These are phyloP conservation scores for Solanum paucissectum DNA, from an alignment of 257 asterid genomes.

Conservation along the genomic window DNA sequence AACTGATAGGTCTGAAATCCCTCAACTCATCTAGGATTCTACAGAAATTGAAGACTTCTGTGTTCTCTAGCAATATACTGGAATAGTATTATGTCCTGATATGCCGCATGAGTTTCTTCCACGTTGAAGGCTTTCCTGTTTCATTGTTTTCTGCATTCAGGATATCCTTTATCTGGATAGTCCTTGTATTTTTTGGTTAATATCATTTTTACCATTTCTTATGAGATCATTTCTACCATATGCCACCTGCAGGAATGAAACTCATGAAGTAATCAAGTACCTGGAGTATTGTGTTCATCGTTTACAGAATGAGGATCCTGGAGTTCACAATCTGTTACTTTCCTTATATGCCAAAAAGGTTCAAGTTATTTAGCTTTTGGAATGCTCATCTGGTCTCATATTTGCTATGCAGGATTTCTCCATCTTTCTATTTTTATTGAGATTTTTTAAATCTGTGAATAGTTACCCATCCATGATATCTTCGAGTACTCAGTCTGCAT, in stretches of 20 bases:
- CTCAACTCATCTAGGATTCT: background rate
- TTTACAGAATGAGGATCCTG: constrained; percentile 95
- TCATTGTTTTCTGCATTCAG: background rate
- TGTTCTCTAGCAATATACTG: background rate
- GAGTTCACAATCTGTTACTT: constrained; percentile 86
- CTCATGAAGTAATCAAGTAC: constrained; percentile 93
- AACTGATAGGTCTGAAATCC: background rate
- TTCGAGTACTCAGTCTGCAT: background rate
- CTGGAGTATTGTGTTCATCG: constrained; percentile 88
- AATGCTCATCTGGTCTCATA: constrained; percentile 6
- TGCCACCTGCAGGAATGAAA: constrained; percentile 72
- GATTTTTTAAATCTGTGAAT: background rate
- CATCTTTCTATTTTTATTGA: background rate
- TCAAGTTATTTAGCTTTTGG: constrained; percentile 9
- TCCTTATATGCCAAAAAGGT: constrained; percentile 92
- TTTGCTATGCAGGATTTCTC: background rate
- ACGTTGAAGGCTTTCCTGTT: background rate
- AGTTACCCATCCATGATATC: background rate
- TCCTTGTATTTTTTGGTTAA: background rate
- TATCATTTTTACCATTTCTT: background rate
- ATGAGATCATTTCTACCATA: background rate
- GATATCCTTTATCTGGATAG: background rate
- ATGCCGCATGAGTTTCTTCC: background rate
- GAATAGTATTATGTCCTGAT: background rate
- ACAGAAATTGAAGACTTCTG: background rate